Evolutionary conservation across 495 filamentous ascomycete genomes (phyloP).

Genomic region (Penicillium herquei): DNA sequence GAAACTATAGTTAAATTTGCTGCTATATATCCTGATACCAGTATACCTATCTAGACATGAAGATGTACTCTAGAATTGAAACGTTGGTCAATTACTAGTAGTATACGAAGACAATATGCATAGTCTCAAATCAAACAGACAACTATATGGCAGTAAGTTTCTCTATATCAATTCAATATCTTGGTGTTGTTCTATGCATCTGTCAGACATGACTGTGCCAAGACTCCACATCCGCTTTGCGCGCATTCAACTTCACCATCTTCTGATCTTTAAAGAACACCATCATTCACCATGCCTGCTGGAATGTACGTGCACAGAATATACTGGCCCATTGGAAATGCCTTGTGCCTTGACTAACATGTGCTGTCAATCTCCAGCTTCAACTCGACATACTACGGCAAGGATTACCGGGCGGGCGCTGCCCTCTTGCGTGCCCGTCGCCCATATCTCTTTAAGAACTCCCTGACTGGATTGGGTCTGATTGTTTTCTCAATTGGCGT

Average conservation of each 20-base stretch:
- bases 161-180: too few relatives aligned
- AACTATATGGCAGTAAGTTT: too few relatives aligned
- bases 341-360: constrained; percentile 11
- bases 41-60: too few relatives aligned
- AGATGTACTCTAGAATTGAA: too few relatives aligned
- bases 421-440: constrained; percentile 86
- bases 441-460: constrained; percentile 90
- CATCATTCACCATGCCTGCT: constrained; percentile 31
- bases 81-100: too few relatives aligned
- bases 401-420: constrained; percentile 71
- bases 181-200: too few relatives aligned
- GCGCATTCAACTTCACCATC: constrained; percentile 8
- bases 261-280: constrained; percentile 3
- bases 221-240: constrained; percentile 15
- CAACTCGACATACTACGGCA: constrained; percentile 88
- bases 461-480: constrained; percentile 67
- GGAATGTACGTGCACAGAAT: constrained; percentile 41
- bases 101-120: too few relatives aligned
- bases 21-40: too few relatives aligned
- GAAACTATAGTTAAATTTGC: too few relatives aligned
- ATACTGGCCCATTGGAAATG: not conserved
- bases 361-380: constrained; percentile 44
- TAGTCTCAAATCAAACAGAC: too few relatives aligned
- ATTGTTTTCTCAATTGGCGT: constrained; percentile 70
- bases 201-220: constrained; percentile 11